A percentile compares a stretch with the other conserved stretches of the same genome.
Conservation (phyloP, 2,329 filamentous ascomycete species). For the Tetracladium maxilliforme region DNA sequence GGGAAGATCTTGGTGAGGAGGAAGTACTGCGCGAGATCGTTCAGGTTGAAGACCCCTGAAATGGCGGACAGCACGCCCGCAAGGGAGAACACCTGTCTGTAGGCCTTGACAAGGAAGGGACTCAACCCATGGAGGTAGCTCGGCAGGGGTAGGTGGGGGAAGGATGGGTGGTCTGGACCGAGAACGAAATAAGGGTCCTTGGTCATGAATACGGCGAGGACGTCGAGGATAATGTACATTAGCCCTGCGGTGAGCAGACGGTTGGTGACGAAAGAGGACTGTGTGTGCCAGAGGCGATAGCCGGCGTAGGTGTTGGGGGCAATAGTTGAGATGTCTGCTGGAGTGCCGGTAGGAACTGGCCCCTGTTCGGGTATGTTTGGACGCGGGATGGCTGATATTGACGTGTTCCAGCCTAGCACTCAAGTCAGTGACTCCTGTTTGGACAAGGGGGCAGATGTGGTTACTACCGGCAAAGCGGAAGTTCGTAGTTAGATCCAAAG, state of each 20-base stretch:
- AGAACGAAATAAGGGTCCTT: constrained; percentile 66
- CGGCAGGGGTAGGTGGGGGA: constrained; percentile 25
- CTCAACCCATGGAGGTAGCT: constrained; percentile 26
- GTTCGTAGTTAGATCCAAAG: constrained; percentile 34
- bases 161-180: constrained; percentile 26
- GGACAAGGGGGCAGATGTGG: background rate
- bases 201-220: constrained; percentile 52
- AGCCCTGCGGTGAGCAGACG: constrained; percentile 30
- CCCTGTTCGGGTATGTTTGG: constrained; percentile 20
- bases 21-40: constrained; percentile 39
- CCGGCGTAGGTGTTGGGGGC: constrained; percentile 25
- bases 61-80: constrained; percentile 44
- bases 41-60: constrained; percentile 40
- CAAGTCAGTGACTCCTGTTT: background rate
- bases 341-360: background rate
- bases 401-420: background rate
- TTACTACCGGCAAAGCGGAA: constrained; percentile 40
- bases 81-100: constrained; percentile 41
- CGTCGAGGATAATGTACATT: constrained; percentile 55
- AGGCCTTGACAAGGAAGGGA: constrained; percentile 29
- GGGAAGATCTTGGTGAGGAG: constrained; percentile 38
- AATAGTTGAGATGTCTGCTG: constrained; percentile 1
- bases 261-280: constrained; percentile 25
- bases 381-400: constrained; percentile 1
- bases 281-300: constrained; percentile 25